Base-by-base conservation (phyloP, 129 eudicot genomes). In the Arctium minus region DNA sequence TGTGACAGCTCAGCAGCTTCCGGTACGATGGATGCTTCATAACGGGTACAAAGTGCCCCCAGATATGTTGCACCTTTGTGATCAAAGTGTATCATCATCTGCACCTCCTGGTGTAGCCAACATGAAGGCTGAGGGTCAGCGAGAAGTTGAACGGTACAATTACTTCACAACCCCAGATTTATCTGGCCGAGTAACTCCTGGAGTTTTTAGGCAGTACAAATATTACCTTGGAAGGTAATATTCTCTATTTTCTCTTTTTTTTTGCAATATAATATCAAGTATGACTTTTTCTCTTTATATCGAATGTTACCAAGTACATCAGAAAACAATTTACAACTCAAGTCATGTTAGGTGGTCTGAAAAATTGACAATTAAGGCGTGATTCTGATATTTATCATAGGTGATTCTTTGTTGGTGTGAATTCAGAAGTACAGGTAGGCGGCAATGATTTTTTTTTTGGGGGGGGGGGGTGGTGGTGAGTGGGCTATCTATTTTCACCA, bases 21-120 rank as follows among this genome's bases (percentile, higher is more conserved):
- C 99, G 3, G 92, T 96, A 40, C 85, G 90, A 74, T 96, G 99
- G 99, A 96, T 96, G 99, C 97, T 93, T 75, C 94, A 92, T 77
- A 96, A 96, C 13, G 98, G 98, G 27, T 96, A 91, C 82, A 78
- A 91, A 2, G 98, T 96, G 50, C 99, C 99, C 22, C 92, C 94
- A 11, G 99, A 96, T 80, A 96, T 96, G 99, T 67, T 96, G 84
- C 91, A 87, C 18, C 81, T 50, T 27, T 89, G 96, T 85, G 98
- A 96, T 74, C 85, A 96, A 84, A 89, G 70, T 35, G 88, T 86
- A 44, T 60, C 98, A 75, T 88, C 95, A 29, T 72, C 98, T 62
- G 46, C 77, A 65, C 62, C 13, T 18, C 17, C 73, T 74, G 73
- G 53, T 74, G 77, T 8, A 70, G 35, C 78, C 60, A 62, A 76